Evolutionary conservation across 345 rosid genomes (phyloP), one percentile per base, ranked within the genome.

Genomic region (Camelina hispida): DNA sequence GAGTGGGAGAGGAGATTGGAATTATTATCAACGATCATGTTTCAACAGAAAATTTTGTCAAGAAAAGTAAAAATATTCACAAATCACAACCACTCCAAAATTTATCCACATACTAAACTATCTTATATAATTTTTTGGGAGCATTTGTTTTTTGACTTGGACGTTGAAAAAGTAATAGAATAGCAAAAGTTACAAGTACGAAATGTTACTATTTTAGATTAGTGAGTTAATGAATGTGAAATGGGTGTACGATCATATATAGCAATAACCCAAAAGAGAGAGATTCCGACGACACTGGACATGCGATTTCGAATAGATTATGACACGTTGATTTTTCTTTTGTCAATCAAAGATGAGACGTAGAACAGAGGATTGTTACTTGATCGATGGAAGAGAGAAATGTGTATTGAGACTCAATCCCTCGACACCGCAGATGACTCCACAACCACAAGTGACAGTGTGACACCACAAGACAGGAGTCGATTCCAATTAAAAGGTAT

Each of bases 401-500:
- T 57, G 62, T 34, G 64, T 22, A 46, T 56, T 15, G 44, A 43
- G 43, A 52, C 61, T 37, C 15, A 13, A 38, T 23, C 28, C 34
- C 28, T 47, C 62, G 38, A 57, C 62, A 32, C 43, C 62, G 34
- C 60, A 66, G 15, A 30, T 67, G 28, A 35, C 37, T 28, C 30
- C 30, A 28, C 30, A 28, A 28, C 30, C 30, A 28, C 30, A 28
- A 28, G 30, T 43, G 35, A 32, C 35, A 7, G 4, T 4, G 30
- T 43, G 35, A 32, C 35, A 7, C 23, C 16, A 5, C 73, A 46
- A 6, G 10, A 52, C 77, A 46, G 11, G 8, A 52, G 46, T 34
- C 66, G 56, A 66, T 68, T 67, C 68, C 60, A 40, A 14, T 25
- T 42, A 65, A 81, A 81, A 78, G 68, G 61, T 75, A 12, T 15